Base-by-base conservation (phyloP, 257 asterid species). In the Scutellaria barbata region DNA sequence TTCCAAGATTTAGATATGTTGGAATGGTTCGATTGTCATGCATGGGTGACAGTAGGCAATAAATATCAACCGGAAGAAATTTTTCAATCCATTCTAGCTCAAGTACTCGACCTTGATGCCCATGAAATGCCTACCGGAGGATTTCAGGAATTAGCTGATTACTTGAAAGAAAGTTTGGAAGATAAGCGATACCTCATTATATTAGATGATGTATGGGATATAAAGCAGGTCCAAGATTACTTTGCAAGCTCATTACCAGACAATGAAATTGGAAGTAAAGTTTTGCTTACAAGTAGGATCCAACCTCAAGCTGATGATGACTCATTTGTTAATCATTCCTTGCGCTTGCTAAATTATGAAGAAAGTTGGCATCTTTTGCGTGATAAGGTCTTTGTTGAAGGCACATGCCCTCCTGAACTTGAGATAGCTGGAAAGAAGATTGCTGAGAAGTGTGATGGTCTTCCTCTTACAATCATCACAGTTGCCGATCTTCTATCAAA, bases 151-250 rank as follows among this genome's bases (percentile, higher is more conserved):
- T 18, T 68, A 6, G 17, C 1, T 11, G 3, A 5, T 10, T 6
- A 8, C 2, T 40, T 81, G 8, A 25, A 58, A 53, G 33, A n/a
- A 59, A 7, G 42, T 7, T 43, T 84, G 11, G 40, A 69, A 37
- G 77, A 69, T 5, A 35, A 5, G 5, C 74, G 53, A 35, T 84
- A 80, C 40, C 77, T 83, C 22, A 80, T 80, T 16, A 57, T 83
- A 5, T 3, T 80, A 61, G 85, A 83, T 68, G 81, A 80, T 9
- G 37, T 83, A 5, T 80, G 83, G 87, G 45, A 63, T 2, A 9
- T 22, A 2, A 0, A 8, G 3, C 35, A 2, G 0, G 59, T 6
- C 5, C 59, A 69, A 72, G 4, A 63, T 16, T 13, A 20, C 4
- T 1, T 78, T 22, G 66, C 10, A 50, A 5, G 7, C 3, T 35